Conservation (phyloP, 306 rosid species). For the Carpinus fangiana region DNA sequence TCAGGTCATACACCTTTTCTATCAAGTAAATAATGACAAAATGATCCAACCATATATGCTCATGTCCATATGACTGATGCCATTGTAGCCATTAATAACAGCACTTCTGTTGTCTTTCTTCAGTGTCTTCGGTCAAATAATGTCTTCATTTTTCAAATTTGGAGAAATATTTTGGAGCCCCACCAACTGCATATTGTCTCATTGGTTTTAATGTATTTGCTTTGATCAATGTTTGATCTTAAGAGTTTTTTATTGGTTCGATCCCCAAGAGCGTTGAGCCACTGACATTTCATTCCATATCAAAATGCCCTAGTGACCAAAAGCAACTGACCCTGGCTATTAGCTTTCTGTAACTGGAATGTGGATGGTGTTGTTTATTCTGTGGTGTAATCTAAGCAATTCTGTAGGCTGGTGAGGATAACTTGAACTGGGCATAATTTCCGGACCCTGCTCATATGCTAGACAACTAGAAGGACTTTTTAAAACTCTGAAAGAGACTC, state of each 20-base stretch:
- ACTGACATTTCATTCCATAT: not conserved
- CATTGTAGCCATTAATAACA: not conserved
- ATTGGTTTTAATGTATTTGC: not conserved
- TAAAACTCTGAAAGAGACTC: not conserved
- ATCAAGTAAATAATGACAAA: not conserved
- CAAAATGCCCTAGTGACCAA: not conserved
- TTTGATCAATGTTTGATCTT: too few species aligned
- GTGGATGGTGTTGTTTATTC: not conserved
- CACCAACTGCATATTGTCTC: not conserved
- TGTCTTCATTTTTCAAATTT: conserved; percentile 7
- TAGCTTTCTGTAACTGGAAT: not conserved
- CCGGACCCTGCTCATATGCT: not conserved
- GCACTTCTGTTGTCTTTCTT: not conserved
- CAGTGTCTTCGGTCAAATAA: conserved; percentile 8
- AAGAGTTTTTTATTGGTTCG: not conserved
- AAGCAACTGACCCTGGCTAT: not conserved
- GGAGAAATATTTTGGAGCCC: not conserved
- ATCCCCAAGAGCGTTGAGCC: not conserved
- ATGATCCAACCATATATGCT: not conserved
- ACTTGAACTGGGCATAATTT: not conserved
- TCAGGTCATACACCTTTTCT: conserved; percentile 10
- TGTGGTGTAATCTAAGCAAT: not conserved
- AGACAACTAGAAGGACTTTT: not conserved
- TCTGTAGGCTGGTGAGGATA: not conserved
- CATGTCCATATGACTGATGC: not conserved